Evolutionary conservation across 768 basidiomycete genomes (phyloP), one percentile per base, ranked within the genome.

Genomic region (Panaeolus cyanescens): DNA sequence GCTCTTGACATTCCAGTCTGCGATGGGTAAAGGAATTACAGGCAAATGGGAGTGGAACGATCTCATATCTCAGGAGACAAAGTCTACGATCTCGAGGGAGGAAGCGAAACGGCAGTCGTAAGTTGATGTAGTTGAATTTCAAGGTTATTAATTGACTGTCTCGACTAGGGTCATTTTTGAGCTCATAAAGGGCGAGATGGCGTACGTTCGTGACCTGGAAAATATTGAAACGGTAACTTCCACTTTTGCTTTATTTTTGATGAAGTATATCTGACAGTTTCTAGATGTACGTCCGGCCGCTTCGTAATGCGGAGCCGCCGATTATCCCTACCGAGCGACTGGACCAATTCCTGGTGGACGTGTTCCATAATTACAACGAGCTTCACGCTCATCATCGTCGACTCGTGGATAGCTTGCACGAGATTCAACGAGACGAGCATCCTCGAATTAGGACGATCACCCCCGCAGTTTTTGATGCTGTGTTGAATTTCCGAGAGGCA

Each of bases 111-210:
- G 94, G 20, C 95, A 98, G 74, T 85, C 88, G 93, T 96, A 73
- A 74, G 92, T 76, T n/a, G 5, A 33, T 2, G 33, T 20, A n/a
- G n/a, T 30, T 61, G 7, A 17, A 17, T 37, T 45, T 17, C 15
- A 10, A 10, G 17, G 59, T 56, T 34, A 32, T 56, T 45, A 36
- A 55, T 59, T 55, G 54, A 17, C 32, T 54, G 2, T 20, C 36
- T 61, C 42, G n/a, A 33, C 12, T 66, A 95, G 93, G 54, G 87
- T 92, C 65, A 95, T 97, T 53, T 98, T 96, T 68, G 95, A 98
- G 75, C 76, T 97, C 60, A 96, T 98, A 74, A 92, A 96, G 71
- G 91, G 91, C 61, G 95, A 98, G 75, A 98, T 98, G 95, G 85
- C 87, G 25, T 97, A 96, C 72, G 95, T 96, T n/a, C 91, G 88